phyloP scores from a whole-genome alignment of 2,329 filamentous ascomycete genomes.

The Massarina eburnea region DNA sequence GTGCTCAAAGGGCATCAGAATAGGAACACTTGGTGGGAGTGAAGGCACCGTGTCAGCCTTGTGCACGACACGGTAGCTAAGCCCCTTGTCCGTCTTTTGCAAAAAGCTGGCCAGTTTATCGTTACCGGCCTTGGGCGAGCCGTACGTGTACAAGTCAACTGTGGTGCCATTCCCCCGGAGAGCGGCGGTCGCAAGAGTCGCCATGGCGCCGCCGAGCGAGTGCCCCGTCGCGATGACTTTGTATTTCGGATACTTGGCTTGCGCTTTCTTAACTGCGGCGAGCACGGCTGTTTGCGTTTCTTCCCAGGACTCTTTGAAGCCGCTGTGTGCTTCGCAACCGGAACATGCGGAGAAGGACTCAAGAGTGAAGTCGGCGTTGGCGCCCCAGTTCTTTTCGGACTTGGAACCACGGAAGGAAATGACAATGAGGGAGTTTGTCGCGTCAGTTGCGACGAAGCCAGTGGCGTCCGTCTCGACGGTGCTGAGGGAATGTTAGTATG shows the following conservation, averaged over 20 bases:
- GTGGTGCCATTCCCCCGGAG: conserved; percentile 53
- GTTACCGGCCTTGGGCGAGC: conserved; percentile 67
- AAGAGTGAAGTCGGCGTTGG: conserved; percentile 53
- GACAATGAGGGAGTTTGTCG: conserved; percentile 57
- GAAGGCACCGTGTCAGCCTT: conserved; percentile 67
- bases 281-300: conserved; percentile 53
- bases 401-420: conserved; percentile 62
- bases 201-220: conserved; percentile 68
- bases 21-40: conserved; percentile 57
- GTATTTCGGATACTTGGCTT: conserved; percentile 53
- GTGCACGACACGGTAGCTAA: conserved; percentile 68
- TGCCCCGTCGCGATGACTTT: conserved; percentile 64
- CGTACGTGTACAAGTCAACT: conserved; percentile 66
- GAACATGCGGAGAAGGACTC: conserved; percentile 45
- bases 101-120: conserved; percentile 57
- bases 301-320: conserved; percentile 62
- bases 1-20: conserved; percentile 61
- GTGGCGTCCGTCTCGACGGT: conserved; percentile 46
- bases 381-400: conserved; percentile 63
- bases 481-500: conserved; percentile 12
- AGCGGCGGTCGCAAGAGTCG: conserved; percentile 60
- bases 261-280: conserved; percentile 49
- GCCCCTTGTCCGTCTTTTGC: conserved; percentile 52
- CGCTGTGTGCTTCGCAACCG: conserved; percentile 57
- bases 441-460: conserved; percentile 51